phyloP scores from a whole-genome alignment of 148 eudicot genomes.

The Silene conica region DNA sequence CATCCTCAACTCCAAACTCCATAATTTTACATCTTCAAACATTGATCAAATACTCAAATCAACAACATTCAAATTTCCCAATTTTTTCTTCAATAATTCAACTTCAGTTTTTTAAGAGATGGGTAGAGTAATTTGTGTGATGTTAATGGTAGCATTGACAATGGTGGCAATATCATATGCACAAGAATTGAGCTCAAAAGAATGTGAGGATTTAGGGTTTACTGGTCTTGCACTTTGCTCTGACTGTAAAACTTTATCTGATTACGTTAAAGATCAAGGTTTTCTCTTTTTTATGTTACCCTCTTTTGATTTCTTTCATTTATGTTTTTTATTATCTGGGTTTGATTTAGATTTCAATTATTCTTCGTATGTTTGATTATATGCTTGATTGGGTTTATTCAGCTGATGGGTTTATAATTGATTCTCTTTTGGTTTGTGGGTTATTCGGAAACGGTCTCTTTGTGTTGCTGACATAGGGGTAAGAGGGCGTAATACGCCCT shows the following conservation, averaged over 20 bases:
- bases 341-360: background rate
- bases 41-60: background rate
- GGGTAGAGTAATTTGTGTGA: background rate
- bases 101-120: background rate
- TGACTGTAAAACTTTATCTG: constrained; percentile 73
- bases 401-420: background rate
- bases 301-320: background rate
- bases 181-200: constrained; percentile 55
- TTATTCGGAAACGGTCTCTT: no score
- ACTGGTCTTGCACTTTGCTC: constrained; percentile 89
- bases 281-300: background rate
- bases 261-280: constrained; percentile 87
- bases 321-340: constrained; percentile 1
- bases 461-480: no score
- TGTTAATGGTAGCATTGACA: background rate
- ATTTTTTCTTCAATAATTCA: background rate
- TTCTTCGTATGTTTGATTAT: background rate
- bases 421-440: background rate
- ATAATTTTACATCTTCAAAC: background rate
- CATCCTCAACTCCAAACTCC: no score
- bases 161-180: constrained; percentile 26
- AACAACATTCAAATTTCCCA: background rate
- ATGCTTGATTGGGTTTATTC: background rate
- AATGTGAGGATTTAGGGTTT: constrained; percentile 78
- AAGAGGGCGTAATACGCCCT: no score